Percentiles rank a stretch among this genome's conserved stretches.
Conservation (phyloP, 192 early-diverging fungal species). For the Umbelopsis sp. region DNA sequence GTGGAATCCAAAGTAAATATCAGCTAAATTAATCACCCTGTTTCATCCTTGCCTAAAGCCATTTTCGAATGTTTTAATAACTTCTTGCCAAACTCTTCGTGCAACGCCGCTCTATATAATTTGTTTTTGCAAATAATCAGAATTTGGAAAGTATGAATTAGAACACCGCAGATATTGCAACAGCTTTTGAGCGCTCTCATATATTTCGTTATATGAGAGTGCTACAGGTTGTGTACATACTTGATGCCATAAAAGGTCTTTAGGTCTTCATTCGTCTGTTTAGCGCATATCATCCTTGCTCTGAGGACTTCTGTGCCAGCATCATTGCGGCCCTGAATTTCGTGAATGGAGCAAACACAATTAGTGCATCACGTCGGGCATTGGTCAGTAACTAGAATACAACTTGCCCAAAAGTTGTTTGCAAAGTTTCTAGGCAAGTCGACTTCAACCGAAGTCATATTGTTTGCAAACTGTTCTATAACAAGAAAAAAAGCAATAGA, state of each 20-base stretch:
- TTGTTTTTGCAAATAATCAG: neutral
- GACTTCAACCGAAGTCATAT: constrained; percentile 7
- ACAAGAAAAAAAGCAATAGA: neutral
- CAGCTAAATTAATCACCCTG: constrained; percentile 47
- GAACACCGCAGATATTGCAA: neutral
- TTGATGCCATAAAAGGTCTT: constrained; percentile 59
- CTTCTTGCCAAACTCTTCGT: constrained; percentile 75
- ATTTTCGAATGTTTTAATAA: constrained; percentile 63
- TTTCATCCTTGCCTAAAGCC: constrained; percentile 68
- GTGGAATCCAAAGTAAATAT: too few species aligned
- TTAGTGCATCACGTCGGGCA: neutral
- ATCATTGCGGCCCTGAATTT: constrained; percentile 61
- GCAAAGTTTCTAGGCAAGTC: constrained; percentile 26
- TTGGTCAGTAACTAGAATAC: neutral
- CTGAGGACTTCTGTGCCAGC: constrained; percentile 67
- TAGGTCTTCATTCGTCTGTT: constrained; percentile 70
- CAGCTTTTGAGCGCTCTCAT: neutral
- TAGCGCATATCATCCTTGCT: constrained; percentile 66
- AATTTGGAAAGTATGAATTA: neutral
- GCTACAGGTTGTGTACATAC: constrained; percentile 28
- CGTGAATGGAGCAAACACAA: neutral
- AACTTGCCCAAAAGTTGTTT: constrained; percentile 42
- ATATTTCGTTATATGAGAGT: neutral
- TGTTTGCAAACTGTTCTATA: neutral
- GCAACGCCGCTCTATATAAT: constrained; percentile 55